phyloP scores from a whole-genome alignment of 1,284 basidiomycete species.

The Malassezia sympodialis region DNA sequence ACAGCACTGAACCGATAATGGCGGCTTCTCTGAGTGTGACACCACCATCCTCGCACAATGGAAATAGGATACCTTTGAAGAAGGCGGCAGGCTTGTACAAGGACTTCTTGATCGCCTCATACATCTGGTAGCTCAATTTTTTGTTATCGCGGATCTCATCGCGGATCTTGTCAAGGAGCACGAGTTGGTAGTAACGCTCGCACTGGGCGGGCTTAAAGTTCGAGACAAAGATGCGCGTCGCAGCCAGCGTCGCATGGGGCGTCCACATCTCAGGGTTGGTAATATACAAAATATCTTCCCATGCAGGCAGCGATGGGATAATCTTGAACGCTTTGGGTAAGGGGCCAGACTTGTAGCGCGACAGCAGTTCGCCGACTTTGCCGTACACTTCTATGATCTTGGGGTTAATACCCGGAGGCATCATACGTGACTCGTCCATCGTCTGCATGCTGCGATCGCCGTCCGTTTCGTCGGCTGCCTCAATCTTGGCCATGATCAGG shows the following conservation, averaged over 20 bases:
- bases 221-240: constrained; percentile 89
- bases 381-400: constrained; percentile 89
- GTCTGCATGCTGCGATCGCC: constrained; percentile 37
- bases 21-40: constrained; percentile 91
- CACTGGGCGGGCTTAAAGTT: constrained; percentile 93
- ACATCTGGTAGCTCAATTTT: constrained; percentile 88
- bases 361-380: constrained; percentile 78
- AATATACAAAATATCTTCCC: constrained; percentile 89
- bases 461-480: constrained; percentile 55
- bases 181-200: constrained; percentile 84
- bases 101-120: constrained; percentile 79
- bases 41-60: constrained; percentile 66
- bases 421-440: constrained; percentile 23
- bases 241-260: constrained; percentile 84
- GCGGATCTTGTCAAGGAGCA: constrained; percentile 78
- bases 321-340: constrained; percentile 98
- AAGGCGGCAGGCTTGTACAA: constrained; percentile 95
- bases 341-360: constrained; percentile 85
- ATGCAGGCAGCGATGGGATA: constrained; percentile 85
- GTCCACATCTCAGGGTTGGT: constrained; percentile 89
- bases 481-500: constrained; percentile 85
- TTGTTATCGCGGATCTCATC: constrained; percentile 70
- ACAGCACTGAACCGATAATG: constrained; percentile 81
- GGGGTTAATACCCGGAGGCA: constrained; percentile 78
- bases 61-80: constrained; percentile 96